Base-by-base conservation (phyloP, 805 yeast genomes). In the Candida namnaoensis region DNA sequence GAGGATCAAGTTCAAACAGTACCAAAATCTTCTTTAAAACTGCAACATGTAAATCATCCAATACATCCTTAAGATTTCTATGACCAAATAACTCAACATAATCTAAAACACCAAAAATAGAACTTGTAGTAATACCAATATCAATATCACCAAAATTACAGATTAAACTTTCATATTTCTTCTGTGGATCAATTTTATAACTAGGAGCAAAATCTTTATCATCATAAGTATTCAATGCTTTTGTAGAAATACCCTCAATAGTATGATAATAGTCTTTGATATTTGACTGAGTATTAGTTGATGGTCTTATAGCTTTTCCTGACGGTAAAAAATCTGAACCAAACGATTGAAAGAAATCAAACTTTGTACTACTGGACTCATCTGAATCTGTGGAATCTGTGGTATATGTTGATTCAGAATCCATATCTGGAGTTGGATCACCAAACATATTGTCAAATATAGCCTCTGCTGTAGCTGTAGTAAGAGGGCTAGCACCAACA, bases 31-130 rank as follows among this genome's bases (percentile, higher is more conserved):
- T 60, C 32, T 60, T 57, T 11, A 85, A 66, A 3, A 82, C 73
- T 9, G 76, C 74, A 14, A 75, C 57, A 44, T 90, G 95, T 13
- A 88, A 60, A 14, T 57, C 56, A 56, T 90, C 96, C 50, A 88
- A 62, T 5, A 78, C 65, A 11, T 69, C 65, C 9, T 69, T 70
- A 32, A 78, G 54, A 3, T 72, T 63, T 13, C 64, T 62, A 14
- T 57, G 58, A 24, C 65, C 62, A 12, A 63, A 49, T 1, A 60
- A 57, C 5, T 59, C 58, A 2, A 62, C 38, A 32, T 78, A 50
- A 1, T 58, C 61, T 1, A 71, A 60, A 0, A 76, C 27, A 1
- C 69, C 53, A 5, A 57, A 55, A 1, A 78, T 19, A 0, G 75
- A 61, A 1, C 52, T 47, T 0, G 87, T 80, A 3, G 80, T 66